Evolutionary conservation across 805 yeast species (phyloP).

Genomic region (Zygosaccharomyces lentus): DNA sequence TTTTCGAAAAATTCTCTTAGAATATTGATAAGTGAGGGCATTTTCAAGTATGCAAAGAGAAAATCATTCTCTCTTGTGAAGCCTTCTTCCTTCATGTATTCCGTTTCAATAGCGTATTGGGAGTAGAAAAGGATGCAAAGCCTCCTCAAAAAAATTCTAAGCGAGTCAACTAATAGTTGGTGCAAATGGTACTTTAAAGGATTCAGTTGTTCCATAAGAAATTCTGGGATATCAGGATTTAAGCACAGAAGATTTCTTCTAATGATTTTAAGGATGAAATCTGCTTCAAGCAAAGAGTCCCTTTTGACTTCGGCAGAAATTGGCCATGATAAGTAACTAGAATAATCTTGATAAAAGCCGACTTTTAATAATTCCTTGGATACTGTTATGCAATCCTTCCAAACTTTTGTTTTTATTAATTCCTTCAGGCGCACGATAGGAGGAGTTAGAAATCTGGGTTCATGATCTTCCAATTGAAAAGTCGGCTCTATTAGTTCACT

Average conservation of each 20-base stretch:
- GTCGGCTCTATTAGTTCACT: slow-evolving; percentile 3
- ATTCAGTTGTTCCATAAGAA: neutral
- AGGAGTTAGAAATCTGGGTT: neutral
- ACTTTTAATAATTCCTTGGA: slow-evolving; percentile 12
- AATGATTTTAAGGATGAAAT: neutral
- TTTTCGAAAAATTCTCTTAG: slow-evolving; percentile 4
- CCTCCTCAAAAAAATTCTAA: slow-evolving; percentile 21
- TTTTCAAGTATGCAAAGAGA: slow-evolving; percentile 1
- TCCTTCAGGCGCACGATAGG: slow-evolving; percentile 14
- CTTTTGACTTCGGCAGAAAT: neutral
- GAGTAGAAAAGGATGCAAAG: slow-evolving; percentile 14
- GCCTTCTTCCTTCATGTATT: neutral
- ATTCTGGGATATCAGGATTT: neutral
- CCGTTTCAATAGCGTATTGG: slow-evolving; percentile 12
- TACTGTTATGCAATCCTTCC: slow-evolving; percentile 17
- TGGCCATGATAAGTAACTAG: neutral
- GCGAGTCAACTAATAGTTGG: slow-evolving; percentile 11
- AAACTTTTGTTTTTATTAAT: slow-evolving; percentile 18
- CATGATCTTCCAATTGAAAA: slow-evolving; percentile 6
- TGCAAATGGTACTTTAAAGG: slow-evolving; percentile 8
- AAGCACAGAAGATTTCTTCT: neutral
- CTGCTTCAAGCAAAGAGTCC: slow-evolving; percentile 2
- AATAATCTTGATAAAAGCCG: slow-evolving; percentile 6
- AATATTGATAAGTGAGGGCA: slow-evolving; percentile 3
- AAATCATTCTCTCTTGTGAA: slow-evolving; percentile 3